These are phyloP conservation scores for Ziziphus jujuba DNA, from an alignment of 306 rosid genomes.

Conservation along the genomic window DNA sequence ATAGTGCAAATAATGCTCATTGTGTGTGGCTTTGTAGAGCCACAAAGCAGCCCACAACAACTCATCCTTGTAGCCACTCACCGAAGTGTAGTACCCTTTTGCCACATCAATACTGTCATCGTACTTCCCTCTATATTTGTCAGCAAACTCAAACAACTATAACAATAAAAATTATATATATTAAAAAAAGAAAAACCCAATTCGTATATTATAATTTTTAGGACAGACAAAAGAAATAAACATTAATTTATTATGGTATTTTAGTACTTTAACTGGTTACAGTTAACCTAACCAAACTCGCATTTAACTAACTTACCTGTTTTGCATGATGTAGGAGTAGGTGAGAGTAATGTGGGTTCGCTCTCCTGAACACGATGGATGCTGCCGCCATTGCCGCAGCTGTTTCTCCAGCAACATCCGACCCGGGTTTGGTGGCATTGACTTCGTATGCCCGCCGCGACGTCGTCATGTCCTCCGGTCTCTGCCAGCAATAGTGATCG, in stretches of 20 bases:
- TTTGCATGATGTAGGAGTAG: slow-evolving; percentile 77
- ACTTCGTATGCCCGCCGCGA: slow-evolving; percentile 71
- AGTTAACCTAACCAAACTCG: neutral
- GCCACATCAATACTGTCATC: slow-evolving; percentile 69
- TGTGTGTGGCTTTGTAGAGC: slow-evolving; percentile 63
- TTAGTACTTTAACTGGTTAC: neutral
- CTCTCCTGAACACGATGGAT: slow-evolving; percentile 64
- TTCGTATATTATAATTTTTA: neutral
- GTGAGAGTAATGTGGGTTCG: slow-evolving; percentile 72
- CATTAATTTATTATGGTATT: neutral
- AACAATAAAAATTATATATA: too few species aligned
- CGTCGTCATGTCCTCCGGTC: slow-evolving; percentile 87
- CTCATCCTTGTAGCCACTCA: slow-evolving; percentile 90
- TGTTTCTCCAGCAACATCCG: slow-evolving; percentile 72
- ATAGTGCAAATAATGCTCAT: slow-evolving; percentile 53
- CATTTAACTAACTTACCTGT: slow-evolving; percentile 49
- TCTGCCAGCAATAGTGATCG: slow-evolving; percentile 93
- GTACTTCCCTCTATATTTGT: slow-evolving; percentile 66
- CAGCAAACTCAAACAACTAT: slow-evolving; percentile 86
- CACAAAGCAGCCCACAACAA: slow-evolving; percentile 83
- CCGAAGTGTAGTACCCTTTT: slow-evolving; percentile 63
- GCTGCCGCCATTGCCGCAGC: slow-evolving; percentile 81
- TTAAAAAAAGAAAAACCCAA: slow-evolving; percentile 12
- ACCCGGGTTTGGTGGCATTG: slow-evolving; percentile 61
- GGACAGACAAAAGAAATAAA: neutral